Evolutionary conservation across 2,329 filamentous ascomycete species (phyloP), one percentile per base, ranked within the genome.

Genomic region (Ceratocystis variospora): DNA sequence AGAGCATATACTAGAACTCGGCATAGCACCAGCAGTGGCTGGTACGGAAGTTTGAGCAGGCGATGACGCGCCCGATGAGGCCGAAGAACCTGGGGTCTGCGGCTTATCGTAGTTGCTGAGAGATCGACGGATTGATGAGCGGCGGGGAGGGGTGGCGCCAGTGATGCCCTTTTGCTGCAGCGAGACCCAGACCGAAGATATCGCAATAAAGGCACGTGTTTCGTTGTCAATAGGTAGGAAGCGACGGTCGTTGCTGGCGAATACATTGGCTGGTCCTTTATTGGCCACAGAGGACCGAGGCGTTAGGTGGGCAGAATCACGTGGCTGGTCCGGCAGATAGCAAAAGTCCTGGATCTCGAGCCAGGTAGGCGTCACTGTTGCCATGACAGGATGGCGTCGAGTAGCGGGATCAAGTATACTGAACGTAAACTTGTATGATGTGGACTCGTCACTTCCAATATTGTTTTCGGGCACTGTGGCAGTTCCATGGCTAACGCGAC

Each of bases 381-480:
- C 89, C 75, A 92, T 81, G 71, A 92, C 83, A 3, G 89, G 88
- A 72, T 93, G 89, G 12, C 86, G 83, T 44, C 87, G 80, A 7
- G 82, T 83, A 61, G 81, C 81, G 0, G 87, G 83, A 70, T 88
- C 83, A 71, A 93, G 85, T 69, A 90, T 83, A 76, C 87, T 90
- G 73, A 93, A 93, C 7, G 84, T 89, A 77, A 86, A 92, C 72
- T 83, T 85, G 67, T 75, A 77, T 25, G 67, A 7, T 5, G 67
- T 28, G 12, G 67, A 55, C 28, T 68, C 69, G 7, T 65, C 64
- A 0, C 72, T 68, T 7, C 55, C 31, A 1, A 74, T 70, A 0
- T 71, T 70, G 2, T 73, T 69, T 2, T 62, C 73, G 68, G 5
- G 69, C 68, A 17, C 69, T 66, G 68, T 53, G 62, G 63, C 71